Percentiles rank a stretch among this genome's conserved stretches.
phyloP scores from a whole-genome alignment of 768 basidiomycete genomes.

The Auricularia heimuer region DNA sequence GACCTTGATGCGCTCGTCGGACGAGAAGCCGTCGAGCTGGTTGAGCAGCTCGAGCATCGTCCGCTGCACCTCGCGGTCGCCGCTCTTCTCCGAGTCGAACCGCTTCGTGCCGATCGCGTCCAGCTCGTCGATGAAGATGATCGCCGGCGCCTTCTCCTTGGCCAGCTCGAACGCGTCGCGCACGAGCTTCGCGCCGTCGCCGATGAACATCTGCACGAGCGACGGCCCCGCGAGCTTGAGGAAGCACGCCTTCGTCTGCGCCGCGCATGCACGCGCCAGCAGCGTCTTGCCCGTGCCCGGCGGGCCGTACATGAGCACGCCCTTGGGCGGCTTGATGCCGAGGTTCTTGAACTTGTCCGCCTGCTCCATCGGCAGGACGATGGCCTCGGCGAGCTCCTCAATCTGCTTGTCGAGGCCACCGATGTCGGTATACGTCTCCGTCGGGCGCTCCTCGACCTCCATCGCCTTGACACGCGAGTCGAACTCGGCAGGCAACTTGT shows the following conservation, averaged over 20 bases:
- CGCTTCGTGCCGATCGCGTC: constrained; percentile 99
- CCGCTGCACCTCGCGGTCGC: constrained; percentile 97
- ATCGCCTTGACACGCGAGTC: constrained; percentile 98
- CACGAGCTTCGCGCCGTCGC: constrained; percentile 97
- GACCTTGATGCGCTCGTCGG: constrained; percentile 97
- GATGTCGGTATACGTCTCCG: constrained; percentile 94
- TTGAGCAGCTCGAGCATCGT: constrained; percentile 99
- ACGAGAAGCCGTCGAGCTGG: constrained; percentile 95
- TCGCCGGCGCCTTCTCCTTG: constrained; percentile 97
- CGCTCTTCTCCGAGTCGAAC: constrained; percentile 97
- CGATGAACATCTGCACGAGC: constrained; percentile 99
- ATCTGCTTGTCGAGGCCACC: constrained; percentile 99
- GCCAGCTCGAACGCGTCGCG: constrained; percentile 97
- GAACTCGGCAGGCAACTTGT: constrained; percentile 92
- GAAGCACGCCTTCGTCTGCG: constrained; percentile 96
- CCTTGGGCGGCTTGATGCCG: constrained; percentile 97
- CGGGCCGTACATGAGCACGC: constrained; percentile 97
- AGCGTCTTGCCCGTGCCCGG: constrained; percentile 99
- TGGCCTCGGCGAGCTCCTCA: constrained; percentile 95
- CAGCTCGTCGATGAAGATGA: constrained; percentile 97
- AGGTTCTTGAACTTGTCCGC: constrained; percentile 96
- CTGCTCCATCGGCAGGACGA: constrained; percentile 97
- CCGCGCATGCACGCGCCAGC: constrained; percentile 94
- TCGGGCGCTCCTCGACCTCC: constrained; percentile 98
- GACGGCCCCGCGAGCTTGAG: constrained; percentile 96